These are phyloP conservation scores for Cladosporium sp. DNA, from an alignment of 2,329 filamentous ascomycete species.

Conservation along the genomic window DNA sequence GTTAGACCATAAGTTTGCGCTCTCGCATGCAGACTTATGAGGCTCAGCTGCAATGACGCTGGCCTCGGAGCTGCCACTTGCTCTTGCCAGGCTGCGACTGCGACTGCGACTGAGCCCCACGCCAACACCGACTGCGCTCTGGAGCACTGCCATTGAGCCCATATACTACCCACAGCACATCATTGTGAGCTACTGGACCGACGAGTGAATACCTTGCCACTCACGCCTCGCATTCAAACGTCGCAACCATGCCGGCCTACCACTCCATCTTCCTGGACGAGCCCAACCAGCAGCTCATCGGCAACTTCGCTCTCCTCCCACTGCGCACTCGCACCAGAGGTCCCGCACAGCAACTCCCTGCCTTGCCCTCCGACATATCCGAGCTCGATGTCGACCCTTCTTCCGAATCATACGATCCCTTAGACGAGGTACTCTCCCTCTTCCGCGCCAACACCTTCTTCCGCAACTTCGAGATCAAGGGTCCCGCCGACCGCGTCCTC, in stretches of 20 bases:
- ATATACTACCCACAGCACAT: neutral
- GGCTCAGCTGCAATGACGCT: neutral
- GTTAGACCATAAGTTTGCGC: neutral
- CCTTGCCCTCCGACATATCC: slow-evolving; percentile 52
- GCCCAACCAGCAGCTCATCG: slow-evolving; percentile 63
- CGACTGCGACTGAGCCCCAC: neutral
- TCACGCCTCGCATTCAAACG: neutral
- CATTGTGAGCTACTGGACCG: neutral
- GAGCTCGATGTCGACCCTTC: slow-evolving; percentile 66
- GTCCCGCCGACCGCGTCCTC: slow-evolving; percentile 85
- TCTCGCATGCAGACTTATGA: neutral
- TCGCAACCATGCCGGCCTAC: slow-evolving; percentile 59
- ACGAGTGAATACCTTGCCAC: no score
- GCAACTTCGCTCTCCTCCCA: slow-evolving; percentile 92
- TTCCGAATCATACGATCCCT: slow-evolving; percentile 88
- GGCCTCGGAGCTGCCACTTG: neutral
- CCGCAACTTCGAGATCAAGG: slow-evolving; percentile 98
- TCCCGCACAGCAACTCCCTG: slow-evolving; percentile 80
- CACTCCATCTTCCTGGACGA: slow-evolving; percentile 93
- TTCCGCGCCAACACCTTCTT: slow-evolving; percentile 99
- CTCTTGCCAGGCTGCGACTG: neutral
- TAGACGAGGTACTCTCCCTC: slow-evolving; percentile 86
- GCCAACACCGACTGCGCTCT: neutral
- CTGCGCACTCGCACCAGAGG: slow-evolving; percentile 92
- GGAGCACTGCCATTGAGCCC: neutral